phyloP scores from a whole-genome alignment of 306 rosid genomes.

The Inga oerstediana region DNA sequence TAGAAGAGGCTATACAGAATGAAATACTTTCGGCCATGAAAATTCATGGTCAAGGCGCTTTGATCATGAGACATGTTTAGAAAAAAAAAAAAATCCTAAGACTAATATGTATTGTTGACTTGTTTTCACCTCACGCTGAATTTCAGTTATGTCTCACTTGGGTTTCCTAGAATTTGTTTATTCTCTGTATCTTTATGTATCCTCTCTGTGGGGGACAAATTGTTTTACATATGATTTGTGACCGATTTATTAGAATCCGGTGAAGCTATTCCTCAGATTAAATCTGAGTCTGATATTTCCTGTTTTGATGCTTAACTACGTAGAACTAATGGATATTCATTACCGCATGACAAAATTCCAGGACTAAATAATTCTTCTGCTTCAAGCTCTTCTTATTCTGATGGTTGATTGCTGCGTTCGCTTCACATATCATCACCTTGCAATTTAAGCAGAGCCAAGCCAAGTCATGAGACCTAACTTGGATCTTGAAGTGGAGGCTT shows the following conservation, averaged over 20 bases:
- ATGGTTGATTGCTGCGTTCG: constrained; percentile 29
- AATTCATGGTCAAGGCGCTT: not conserved
- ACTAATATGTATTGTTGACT: not conserved
- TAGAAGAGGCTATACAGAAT: not conserved
- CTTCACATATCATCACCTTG: constrained; percentile 23
- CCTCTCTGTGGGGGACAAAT: not conserved
- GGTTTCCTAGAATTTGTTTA: not conserved
- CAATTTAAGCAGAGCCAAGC: constrained; percentile 19
- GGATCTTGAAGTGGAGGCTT: constrained; percentile 80
- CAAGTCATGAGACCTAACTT: constrained; percentile 63
- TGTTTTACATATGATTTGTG: not conserved
- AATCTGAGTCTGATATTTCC: not conserved
- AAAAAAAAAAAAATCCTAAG: not conserved
- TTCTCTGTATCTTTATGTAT: not conserved
- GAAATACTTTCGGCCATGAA: not conserved
- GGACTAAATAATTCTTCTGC: constrained; percentile 30
- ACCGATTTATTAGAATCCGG: not conserved
- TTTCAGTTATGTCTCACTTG: not conserved
- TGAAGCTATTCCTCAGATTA: not conserved
- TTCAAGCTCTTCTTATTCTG: constrained; percentile 21
- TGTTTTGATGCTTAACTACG: constrained; percentile 28
- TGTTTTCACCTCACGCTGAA: not conserved
- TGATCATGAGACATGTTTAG: not conserved
- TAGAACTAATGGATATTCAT: not conserved
- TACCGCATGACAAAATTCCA: constrained; percentile 33